A percentile compares a stretch with the other conserved stretches of the same genome.
These are phyloP conservation scores for Fragaria vesca DNA, from an alignment of 306 rosid species.

Conservation along the genomic window DNA sequence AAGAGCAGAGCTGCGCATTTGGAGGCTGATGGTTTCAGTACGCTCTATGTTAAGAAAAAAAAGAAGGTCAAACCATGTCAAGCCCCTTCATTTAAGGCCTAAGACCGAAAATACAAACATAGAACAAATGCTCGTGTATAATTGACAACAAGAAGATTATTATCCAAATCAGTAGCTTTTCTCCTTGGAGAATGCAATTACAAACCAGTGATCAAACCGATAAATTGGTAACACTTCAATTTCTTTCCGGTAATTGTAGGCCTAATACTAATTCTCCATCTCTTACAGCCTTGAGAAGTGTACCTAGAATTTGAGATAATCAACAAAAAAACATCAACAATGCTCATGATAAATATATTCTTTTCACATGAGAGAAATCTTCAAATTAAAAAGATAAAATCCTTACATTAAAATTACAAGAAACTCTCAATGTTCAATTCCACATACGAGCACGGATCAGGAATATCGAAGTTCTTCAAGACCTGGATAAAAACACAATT, in stretches of 20 bases:
- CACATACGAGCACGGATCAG: constrained; percentile 90
- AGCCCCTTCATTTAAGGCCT: too few species aligned
- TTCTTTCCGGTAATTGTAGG: background rate
- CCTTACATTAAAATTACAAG: constrained; percentile 46
- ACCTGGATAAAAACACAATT: constrained; percentile 48
- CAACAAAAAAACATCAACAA: background rate
- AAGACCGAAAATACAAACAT: background rate
- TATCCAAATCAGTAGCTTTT: background rate
- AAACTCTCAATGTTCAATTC: constrained; percentile 69
- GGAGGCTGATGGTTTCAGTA: too few species aligned
- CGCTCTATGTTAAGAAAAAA: too few species aligned
- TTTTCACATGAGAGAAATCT: background rate
- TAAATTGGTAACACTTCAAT: background rate
- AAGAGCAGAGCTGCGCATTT: too few species aligned
- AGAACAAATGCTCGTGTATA: background rate
- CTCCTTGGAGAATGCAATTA: background rate
- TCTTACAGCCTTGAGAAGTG: background rate
- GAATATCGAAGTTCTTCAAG: constrained; percentile 73
- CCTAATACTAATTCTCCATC: constrained; percentile 2
- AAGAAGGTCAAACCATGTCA: too few species aligned
- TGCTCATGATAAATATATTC: background rate
- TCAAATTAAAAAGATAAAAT: background rate
- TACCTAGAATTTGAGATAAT: background rate
- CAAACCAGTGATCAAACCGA: background rate
- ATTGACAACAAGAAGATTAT: background rate